Evolutionary conservation across 2,329 filamentous ascomycete genomes (phyloP), one percentile per base, ranked within the genome.

Genomic region (Fusarium tricinctum): DNA sequence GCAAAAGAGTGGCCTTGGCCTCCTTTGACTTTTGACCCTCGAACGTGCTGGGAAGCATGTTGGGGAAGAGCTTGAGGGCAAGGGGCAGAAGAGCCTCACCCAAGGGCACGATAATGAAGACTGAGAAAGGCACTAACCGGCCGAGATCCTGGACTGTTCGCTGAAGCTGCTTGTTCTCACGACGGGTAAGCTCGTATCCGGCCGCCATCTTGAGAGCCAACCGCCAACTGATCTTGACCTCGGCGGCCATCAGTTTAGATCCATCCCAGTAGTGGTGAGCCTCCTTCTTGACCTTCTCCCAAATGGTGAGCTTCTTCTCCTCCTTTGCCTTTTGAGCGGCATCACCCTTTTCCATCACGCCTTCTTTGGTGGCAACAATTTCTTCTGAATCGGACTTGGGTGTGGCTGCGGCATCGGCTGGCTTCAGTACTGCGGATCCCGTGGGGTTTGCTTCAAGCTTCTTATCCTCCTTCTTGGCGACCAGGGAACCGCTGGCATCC

Each of bases 121-220:
- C 92, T 9, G 94, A 97, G 80, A 99, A 99, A 17, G 96, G 96
- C 15, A 99, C 92, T 61, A 99, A 83, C 17, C 96, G 94, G 33
- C 89, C 94, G 46, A 99, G 86, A 82, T 99, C 96, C 80, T 97
- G 93, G 17, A 97, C 93, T 13, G 96, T 99, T 76, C 96, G 89
- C 83, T 92, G 90, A 58, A 99, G 85, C 86, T 98, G 96, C 76
- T 94, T 89, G 81, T 96, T 89, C 83, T 99, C 96, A 82, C 96
- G 89, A 68, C 96, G 90, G 61, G 92, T 97, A 69, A 99, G 88
- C 81, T 99, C 96, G 81, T 99, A 99, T 9, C 96, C 96, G 61
- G 93, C 94, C 15, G 94, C 94, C 96, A 99, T 99, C 84, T 97
- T 98, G 79, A 97, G 80, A 8, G 94, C 96, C 70, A 99, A 83